Percentiles rank a stretch among this genome's conserved stretches.
phyloP scores from a whole-genome alignment of 148 eudicot genomes.

The Spergularia bocconei region DNA sequence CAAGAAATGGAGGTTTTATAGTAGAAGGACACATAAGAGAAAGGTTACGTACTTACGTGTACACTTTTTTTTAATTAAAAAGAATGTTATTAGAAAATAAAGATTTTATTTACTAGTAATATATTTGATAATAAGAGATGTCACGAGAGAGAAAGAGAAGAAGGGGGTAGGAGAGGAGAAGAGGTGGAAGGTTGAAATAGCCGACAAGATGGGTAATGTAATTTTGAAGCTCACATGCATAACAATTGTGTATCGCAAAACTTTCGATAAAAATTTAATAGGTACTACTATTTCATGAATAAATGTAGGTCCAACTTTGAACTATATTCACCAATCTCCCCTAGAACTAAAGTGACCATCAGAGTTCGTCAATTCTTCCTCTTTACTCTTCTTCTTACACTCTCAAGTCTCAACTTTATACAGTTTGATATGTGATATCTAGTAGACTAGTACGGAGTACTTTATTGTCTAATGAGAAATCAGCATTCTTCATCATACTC shows the following conservation, averaged over 20 bases:
- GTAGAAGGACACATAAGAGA: conserved; percentile 21
- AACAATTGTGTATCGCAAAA: conserved; percentile 23
- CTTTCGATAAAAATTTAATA: conserved; percentile 18
- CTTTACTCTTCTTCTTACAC: no score
- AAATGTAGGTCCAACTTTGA: conserved; percentile 17
- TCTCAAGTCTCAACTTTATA: no score
- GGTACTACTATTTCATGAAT: neutral
- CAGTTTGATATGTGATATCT: no score
- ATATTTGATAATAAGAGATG: neutral
- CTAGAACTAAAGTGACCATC: no score
- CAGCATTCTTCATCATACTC: no score
- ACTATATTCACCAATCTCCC: no score
- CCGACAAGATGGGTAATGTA: conserved; percentile 38
- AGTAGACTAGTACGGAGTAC: no score
- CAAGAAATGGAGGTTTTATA: conserved; percentile 12
- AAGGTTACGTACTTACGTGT: conserved; percentile 22
- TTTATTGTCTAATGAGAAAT: no score
- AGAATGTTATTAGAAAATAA: neutral
- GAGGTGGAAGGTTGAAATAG: conserved; percentile 20
- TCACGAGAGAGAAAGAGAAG: conserved; percentile 30
- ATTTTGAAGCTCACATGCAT: conserved; percentile 34
- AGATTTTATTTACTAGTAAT: neutral
- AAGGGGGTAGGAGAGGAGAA: conserved; percentile 8
- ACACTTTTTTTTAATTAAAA: neutral
- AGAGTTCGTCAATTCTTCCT: no score